Evolutionary conservation across 208 protist genomes (phyloP), one percentile per base, ranked within the genome.

Genomic region (Acanthamoeba lenticulata): DNA sequence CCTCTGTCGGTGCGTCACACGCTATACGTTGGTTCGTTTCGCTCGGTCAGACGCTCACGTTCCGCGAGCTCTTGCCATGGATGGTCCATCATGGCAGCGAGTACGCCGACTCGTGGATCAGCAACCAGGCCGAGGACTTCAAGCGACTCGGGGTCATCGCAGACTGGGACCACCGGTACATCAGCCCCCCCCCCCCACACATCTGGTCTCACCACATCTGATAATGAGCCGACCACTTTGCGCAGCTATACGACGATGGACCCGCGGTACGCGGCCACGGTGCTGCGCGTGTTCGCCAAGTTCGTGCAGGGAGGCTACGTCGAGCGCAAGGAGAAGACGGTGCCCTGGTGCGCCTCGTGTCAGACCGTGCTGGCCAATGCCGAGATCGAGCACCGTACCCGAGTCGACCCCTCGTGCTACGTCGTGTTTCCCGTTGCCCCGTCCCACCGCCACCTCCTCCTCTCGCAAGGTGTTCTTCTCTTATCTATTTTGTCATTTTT

Each of bases 381-480:
- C 5, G 98, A 98, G 92, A 85, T 98, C 0, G 98, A 98, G 94
- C 98, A 98, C 94, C 96, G 97, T 2, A 74, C 79, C 13, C 97
- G 98, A 40, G 92, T 93, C 38, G 96, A 92, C 42, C 52, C 77
- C 60, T 95, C 95, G 0, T 79, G 95, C 52, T 97, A 96, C 52
- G 96, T 98, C 3, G 57, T 72, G 38, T 97, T 97, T 24, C 62
- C 93, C 27, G 62, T 96, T 13, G 6, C 45, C 55, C 6, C 24
- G 6, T 36, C n/a, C 44, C 88, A 40, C 32, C 4, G 11, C 45
- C 32, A 21, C 34, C 47, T 94, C 42, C 36, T 17, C 9, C 4
- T 36, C 32, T 17, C 13, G 29, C 27, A 11, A 49, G 85, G 6
- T 45, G 55, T 15, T 7, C 17, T 9, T 62, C 6, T 32, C 17